phyloP scores from a whole-genome alignment of 225 moss, liverwort and hornwort species.

The Sphagnum tenellum region DNA sequence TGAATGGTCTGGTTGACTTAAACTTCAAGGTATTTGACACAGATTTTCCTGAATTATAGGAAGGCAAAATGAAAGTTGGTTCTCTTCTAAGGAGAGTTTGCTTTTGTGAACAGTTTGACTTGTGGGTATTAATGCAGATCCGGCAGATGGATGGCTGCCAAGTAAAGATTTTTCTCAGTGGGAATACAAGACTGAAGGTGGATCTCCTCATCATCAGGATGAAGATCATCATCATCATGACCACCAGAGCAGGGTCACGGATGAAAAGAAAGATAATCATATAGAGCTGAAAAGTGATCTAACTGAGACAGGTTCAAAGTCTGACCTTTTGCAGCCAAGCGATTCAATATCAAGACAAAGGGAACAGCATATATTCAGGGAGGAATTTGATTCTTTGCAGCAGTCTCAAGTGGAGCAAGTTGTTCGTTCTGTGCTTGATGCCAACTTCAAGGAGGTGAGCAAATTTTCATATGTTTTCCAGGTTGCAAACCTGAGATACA shows the following conservation, averaged over 20 bases:
- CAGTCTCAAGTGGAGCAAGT: constrained; percentile 76
- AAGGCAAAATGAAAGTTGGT: too few species aligned
- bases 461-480: too few species aligned
- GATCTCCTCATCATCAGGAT: constrained; percentile 13
- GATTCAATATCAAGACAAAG: constrained; percentile 13
- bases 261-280: constrained; percentile 17
- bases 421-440: constrained; percentile 57
- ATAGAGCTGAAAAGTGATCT: constrained; percentile 35
- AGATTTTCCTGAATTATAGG: too few species aligned
- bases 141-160: constrained; percentile 61
- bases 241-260: neutral
- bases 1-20: too few species aligned
- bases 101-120: neutral
- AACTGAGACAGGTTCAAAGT: constrained; percentile 42
- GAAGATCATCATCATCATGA: constrained; percentile 9
- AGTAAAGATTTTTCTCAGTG: too few species aligned
- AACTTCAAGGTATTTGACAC: too few species aligned
- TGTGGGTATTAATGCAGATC: constrained; percentile 43
- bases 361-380: constrained; percentile 17
- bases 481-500: too few species aligned
- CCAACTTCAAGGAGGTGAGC: constrained; percentile 61
- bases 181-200: too few species aligned
- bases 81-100: too few species aligned
- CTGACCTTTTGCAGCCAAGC: constrained; percentile 26
- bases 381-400: constrained; percentile 33